A percentile compares a stretch with the other conserved stretches of the same genome.
Conservation (phyloP, 1,284 basidiomycete species). For the Ceratobasidium sp. region DNA sequence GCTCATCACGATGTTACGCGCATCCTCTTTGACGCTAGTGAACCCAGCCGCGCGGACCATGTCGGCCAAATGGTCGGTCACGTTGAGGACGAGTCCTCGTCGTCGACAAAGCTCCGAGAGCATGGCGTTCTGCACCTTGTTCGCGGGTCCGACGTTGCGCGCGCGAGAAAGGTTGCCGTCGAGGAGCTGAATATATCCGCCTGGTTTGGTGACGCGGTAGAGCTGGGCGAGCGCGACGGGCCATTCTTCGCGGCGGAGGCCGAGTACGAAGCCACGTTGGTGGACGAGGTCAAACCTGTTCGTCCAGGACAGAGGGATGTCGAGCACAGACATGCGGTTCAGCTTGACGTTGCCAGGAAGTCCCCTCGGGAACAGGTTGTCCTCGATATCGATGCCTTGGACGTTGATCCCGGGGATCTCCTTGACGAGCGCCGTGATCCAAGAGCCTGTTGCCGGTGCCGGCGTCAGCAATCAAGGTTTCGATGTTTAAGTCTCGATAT, state of each 20-base stretch:
- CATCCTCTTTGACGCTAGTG: constrained; percentile 29
- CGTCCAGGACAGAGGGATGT: constrained; percentile 51
- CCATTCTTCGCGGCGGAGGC: constrained; percentile 51
- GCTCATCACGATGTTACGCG: constrained; percentile 38
- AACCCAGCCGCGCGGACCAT: constrained; percentile 41
- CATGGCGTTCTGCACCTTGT: constrained; percentile 36
- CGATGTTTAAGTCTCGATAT: constrained; percentile 6
- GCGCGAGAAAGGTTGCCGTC: constrained; percentile 51
- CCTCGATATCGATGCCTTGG: constrained; percentile 50
- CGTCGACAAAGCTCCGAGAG: constrained; percentile 36
- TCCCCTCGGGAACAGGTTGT: constrained; percentile 48
- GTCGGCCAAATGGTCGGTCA: constrained; percentile 34
- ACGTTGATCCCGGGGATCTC: constrained; percentile 44
- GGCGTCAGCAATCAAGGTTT: not conserved
- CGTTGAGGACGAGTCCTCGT: constrained; percentile 34
- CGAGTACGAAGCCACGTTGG: constrained; percentile 52
- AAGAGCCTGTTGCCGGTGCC: constrained; percentile 16
- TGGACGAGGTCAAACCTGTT: constrained; percentile 52
- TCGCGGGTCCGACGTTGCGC: constrained; percentile 39
- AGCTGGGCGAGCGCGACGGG: constrained; percentile 49
- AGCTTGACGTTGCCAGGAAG: constrained; percentile 47
- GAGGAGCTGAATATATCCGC: constrained; percentile 52
- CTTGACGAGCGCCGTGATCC: constrained; percentile 31
- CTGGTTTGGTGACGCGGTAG: constrained; percentile 52
- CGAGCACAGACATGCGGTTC: constrained; percentile 47